Conservation (phyloP, 73 alveolate species). For the Paramecium pentaurelia region DNA sequence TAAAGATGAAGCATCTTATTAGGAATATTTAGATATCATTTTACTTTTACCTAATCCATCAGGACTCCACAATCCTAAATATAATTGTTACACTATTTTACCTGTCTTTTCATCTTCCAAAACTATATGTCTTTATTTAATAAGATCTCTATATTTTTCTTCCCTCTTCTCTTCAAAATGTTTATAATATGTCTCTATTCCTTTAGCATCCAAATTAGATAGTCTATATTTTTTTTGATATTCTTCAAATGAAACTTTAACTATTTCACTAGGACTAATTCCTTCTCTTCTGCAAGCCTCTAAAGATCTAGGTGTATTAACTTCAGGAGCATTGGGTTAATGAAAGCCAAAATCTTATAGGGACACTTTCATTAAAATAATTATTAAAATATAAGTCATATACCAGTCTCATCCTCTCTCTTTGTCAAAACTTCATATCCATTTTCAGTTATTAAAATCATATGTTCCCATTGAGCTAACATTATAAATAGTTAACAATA, state of each 20-base stretch:
- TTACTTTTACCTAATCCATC: constrained; percentile 26
- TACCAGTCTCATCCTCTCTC: constrained; percentile 79
- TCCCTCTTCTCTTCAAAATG: constrained; percentile 47
- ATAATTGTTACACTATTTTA: neutral
- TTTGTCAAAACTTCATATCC: constrained; percentile 93
- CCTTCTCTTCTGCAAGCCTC: constrained; percentile 49
- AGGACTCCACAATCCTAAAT: constrained; percentile 1
- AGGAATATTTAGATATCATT: constrained; percentile 28
- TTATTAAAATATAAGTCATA: constrained; percentile 17
- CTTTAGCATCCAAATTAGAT: neutral
- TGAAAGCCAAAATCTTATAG: constrained; percentile 37
- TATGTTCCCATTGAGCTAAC: constrained; percentile 94
- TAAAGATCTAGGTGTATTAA: constrained; percentile 32
- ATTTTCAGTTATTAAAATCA: constrained; percentile 87
- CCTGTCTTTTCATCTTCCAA: constrained; percentile 40
- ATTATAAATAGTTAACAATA: neutral
- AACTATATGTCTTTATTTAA: constrained; percentile 35
- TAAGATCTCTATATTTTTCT: constrained; percentile 12
- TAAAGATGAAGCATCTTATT: constrained; percentile 32
- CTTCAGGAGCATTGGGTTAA: constrained; percentile 33
- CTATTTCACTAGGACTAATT: constrained; percentile 12
- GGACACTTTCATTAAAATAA: constrained; percentile 38
- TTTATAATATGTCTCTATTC: neutral
- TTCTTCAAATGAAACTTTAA: constrained; percentile 3
- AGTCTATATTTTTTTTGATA: neutral